phyloP scores from a whole-genome alignment of 495 filamentous ascomycete genomes.

The Annulohypoxylon nitens region DNA sequence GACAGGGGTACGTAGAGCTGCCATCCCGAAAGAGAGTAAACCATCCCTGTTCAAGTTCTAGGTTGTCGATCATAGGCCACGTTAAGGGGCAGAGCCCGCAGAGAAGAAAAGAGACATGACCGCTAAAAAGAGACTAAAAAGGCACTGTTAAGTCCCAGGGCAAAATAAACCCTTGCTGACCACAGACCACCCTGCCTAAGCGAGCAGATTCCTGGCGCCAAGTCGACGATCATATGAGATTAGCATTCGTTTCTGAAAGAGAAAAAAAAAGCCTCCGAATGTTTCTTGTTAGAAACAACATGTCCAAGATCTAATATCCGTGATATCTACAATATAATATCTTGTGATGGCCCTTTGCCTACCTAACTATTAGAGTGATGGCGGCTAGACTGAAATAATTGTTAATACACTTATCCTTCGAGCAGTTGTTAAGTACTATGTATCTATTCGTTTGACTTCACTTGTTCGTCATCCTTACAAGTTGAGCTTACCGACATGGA shows the following conservation, averaged over 20 bases:
- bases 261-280: slow-evolving; percentile 38
- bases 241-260: slow-evolving; percentile 45
- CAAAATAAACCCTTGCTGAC: slow-evolving; percentile 40
- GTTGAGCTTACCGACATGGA: slow-evolving; percentile 10
- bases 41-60: slow-evolving; percentile 38
- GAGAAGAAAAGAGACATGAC: slow-evolving; percentile 30
- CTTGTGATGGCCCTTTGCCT: neutral
- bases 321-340: neutral
- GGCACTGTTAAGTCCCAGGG: slow-evolving; percentile 35
- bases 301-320: neutral
- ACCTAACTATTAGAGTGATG: neutral
- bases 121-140: slow-evolving; percentile 30
- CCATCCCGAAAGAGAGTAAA: slow-evolving; percentile 39
- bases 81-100: slow-evolving; percentile 31
- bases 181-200: slow-evolving; percentile 44
- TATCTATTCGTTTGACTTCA: neutral
- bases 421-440: neutral
- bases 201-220: slow-evolving; percentile 44
- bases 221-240: slow-evolving; percentile 50
- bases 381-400: neutral
- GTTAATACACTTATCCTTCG: neutral
- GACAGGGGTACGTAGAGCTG: slow-evolving; percentile 38
- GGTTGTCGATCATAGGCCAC: slow-evolving; percentile 45
- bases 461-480: slow-evolving; percentile 7
- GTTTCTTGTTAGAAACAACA: slow-evolving; percentile 35